These are phyloP conservation scores for Leccinum huronense DNA, from an alignment of 1,284 basidiomycete genomes.

Conservation along the genomic window DNA sequence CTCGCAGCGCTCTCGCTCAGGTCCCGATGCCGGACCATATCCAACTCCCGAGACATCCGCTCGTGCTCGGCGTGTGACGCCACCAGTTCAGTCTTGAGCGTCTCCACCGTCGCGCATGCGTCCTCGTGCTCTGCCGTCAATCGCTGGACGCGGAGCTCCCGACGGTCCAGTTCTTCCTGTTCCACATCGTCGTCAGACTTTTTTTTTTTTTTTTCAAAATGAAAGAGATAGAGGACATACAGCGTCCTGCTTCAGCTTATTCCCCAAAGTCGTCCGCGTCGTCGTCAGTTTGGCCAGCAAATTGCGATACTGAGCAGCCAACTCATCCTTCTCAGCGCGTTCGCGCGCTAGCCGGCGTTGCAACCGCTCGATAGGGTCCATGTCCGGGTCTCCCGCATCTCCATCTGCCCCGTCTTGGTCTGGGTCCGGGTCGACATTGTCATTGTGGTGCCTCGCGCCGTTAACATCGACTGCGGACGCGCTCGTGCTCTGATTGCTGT, in stretches of 20 bases:
- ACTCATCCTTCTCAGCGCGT: constrained; percentile 79
- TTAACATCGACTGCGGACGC: constrained; percentile 11
- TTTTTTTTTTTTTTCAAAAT: background rate
- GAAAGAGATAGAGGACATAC: constrained; percentile 50
- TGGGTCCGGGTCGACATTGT: constrained; percentile 4
- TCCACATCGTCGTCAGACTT: background rate
- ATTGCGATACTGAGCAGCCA: constrained; percentile 83
- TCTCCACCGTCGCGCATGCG: constrained; percentile 65
- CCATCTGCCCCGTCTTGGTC: constrained; percentile 16
- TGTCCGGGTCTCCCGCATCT: constrained; percentile 7
- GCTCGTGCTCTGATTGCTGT: constrained; percentile 27
- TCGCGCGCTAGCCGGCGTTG: constrained; percentile 59
- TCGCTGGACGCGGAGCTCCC: constrained; percentile 77
- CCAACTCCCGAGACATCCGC: constrained; percentile 66
- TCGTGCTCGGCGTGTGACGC: constrained; percentile 72
- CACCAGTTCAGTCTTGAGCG: constrained; percentile 76
- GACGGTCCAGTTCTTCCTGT: constrained; percentile 93
- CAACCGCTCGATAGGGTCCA: constrained; percentile 52
- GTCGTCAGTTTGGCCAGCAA: constrained; percentile 87
- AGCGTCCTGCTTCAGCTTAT: constrained; percentile 94
- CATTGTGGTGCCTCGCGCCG: constrained; percentile 18
- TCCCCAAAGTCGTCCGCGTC: constrained; percentile 92
- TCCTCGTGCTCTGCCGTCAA: constrained; percentile 76
- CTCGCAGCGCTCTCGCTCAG: constrained; percentile 69
- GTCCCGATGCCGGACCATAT: constrained; percentile 59